These are phyloP conservation scores for Luvunga scandens DNA, from an alignment of 345 rosid genomes.

Conservation along the genomic window DNA sequence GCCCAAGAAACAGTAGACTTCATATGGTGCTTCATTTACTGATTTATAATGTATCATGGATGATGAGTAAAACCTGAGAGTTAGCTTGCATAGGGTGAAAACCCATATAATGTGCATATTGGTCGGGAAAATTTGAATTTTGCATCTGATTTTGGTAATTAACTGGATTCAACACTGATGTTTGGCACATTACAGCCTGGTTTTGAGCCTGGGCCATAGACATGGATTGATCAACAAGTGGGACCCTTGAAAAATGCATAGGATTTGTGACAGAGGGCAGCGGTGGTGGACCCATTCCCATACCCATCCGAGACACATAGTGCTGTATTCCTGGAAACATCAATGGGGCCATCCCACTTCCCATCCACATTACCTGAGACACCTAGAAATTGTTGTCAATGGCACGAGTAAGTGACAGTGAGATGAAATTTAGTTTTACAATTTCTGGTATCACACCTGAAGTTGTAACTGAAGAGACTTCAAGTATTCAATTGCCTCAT, in stretches of 20 bases:
- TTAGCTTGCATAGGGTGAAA: slow-evolving; percentile 46
- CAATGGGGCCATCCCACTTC: slow-evolving; percentile 81
- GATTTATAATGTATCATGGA: slow-evolving; percentile 8
- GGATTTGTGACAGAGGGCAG: slow-evolving; percentile 35
- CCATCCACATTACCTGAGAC: slow-evolving; percentile 86
- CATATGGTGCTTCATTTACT: background rate
- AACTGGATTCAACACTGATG: slow-evolving; percentile 38
- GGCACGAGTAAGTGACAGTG: background rate
- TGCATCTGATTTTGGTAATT: slow-evolving; percentile 42
- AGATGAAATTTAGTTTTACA: background rate
- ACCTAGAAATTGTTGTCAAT: slow-evolving; percentile 16
- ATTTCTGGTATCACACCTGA: slow-evolving; percentile 41
- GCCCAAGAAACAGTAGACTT: background rate
- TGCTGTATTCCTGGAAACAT: slow-evolving; percentile 81
- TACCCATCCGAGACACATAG: slow-evolving; percentile 51
- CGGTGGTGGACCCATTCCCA: slow-evolving; percentile 39
- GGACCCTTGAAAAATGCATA: slow-evolving; percentile 43
- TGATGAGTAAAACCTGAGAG: slow-evolving; percentile 44
- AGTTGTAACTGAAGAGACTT: slow-evolving; percentile 93
- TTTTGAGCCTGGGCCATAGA: slow-evolving; percentile 35
- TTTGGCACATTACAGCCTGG: slow-evolving; percentile 36
- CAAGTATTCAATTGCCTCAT: slow-evolving; percentile 87
- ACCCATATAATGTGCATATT: slow-evolving; percentile 45
- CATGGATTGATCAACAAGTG: slow-evolving; percentile 45
- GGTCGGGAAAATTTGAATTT: slow-evolving; percentile 36